Evolutionary conservation across 306 rosid genomes (phyloP), one percentile per base, ranked within the genome.

Genomic region (Inga laurina): DNA sequence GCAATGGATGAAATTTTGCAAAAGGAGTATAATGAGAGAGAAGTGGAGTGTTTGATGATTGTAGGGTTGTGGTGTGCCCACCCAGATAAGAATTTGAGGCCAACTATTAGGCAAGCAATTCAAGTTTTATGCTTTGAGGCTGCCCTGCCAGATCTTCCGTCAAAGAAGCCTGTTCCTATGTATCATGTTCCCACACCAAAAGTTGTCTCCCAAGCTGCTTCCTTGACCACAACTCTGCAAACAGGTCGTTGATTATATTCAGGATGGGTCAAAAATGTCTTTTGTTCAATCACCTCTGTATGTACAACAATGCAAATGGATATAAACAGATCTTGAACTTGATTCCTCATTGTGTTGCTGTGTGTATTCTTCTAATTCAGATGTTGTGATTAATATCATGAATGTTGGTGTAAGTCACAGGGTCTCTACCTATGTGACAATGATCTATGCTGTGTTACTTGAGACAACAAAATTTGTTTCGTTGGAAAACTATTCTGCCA

Each of bases 61-160:
- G 78, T 82, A 54, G 88, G 90, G 9, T n/a, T 84, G 35, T 84
- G 85, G 76, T 87, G 85, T 77, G 72, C 81, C 76, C 84, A 84
- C 24, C 87, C 84, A 54, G 84, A 84, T 30, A 8, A 5, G 27
- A 75, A 56, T 34, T n/a, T 32, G 68, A 84, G 84, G 13, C 87
- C 87, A 7, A 56, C 84, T 10, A 84, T 84, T 9, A 75, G 74
- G 11, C 82, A 84, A 75, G 87, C 84, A 75, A 75, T 79, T 75
- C 84, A 68, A 11, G 82, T 84, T 70, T 77, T 84, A 10, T 45
- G 49, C 49, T 84, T 66, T 43, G 84, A 84, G 35, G 81, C 75
- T 3, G 0, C 54, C 49, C 0, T 81, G 52, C 89, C 85, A 80
- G 35, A 76, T 12, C 79, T 84, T 73, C 80, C 86, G 32, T 11